Conservation (phyloP, 257 asterid species). For the Jacaranda copaia region DNA sequence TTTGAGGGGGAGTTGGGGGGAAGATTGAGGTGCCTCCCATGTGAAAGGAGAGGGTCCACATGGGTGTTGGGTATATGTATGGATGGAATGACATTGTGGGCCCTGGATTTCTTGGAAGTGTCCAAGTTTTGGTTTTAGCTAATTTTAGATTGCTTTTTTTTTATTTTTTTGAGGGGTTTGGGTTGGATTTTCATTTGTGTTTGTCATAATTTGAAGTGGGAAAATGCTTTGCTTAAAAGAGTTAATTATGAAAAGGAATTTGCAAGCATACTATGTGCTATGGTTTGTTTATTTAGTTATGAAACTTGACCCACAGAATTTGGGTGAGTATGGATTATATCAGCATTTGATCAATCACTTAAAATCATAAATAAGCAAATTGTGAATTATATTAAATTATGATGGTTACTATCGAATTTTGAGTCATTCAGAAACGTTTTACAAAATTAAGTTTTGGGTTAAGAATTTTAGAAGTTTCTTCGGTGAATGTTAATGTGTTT, state of each 20-base stretch:
- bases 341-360: too few relatives aligned
- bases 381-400: too few relatives aligned
- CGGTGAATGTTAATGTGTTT: too few relatives aligned
- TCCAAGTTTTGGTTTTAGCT: background rate
- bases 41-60: constrained; percentile 37
- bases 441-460: too few relatives aligned
- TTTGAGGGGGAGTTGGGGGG: background rate
- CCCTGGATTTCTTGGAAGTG: constrained; percentile 2
- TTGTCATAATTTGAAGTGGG: constrained; percentile 6
- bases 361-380: too few relatives aligned
- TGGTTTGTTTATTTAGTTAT: too few relatives aligned
- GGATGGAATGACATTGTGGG: constrained; percentile 29
- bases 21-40: constrained; percentile 41
- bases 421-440: too few relatives aligned
- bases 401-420: too few relatives aligned
- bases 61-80: constrained; percentile 31
- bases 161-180: background rate
- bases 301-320: too few relatives aligned
- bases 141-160: background rate
- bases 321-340: too few relatives aligned
- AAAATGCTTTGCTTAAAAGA: constrained; percentile 22
- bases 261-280: too few relatives aligned
- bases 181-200: background rate
- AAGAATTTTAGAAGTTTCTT: too few relatives aligned
- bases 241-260: background rate